Evolutionary conservation across 192 early-diverging fungal genomes (phyloP), one percentile per base, ranked within the genome.

Genomic region (Backusella morwellensis): DNA sequence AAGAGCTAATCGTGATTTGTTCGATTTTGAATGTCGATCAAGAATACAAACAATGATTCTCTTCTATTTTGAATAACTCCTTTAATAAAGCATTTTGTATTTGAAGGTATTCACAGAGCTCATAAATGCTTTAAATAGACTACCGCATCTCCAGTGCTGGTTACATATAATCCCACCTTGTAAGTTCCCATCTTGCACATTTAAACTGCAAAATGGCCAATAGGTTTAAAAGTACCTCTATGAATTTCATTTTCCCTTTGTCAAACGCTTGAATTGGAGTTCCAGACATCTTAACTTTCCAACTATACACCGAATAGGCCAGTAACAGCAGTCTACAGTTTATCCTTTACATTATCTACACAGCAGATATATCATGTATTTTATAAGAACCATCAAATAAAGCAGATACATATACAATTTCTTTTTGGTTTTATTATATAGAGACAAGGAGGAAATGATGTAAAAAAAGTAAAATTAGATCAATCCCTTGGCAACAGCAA

Each of bases 401-500:
- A 56, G n/a, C 54, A 63, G 12, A 63, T 63, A 63, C 23, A 63
- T 63, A 63, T 63, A 63, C 56, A 63, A 29, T 29, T 29, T 23
- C 56, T 63, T 63, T 63, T 63, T 29, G n/a, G 11, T 63, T 63
- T 63, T 63, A 63, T 63, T 63, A 26, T 63, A 63, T 63, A 63
- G 23, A 54, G 42, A 19, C 17, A 19, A 19, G 38, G 21, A 70
- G 35, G 12, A 21, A n/a, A n/a, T 17, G 38, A 23, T 70, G 35
- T 19, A 70, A 40, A 41, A 23, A 50, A 47, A 47, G 47, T 17
- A 50, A 50, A 59, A 23, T 73, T 78, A 82, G 11, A 88, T 73
- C 23, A 91, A 79, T 5, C 94, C 95, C 87, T 94, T 93, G 73
- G 93, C 93, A 50, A 94, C 88, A 19, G 96, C 95, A 56, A 98